Conservation (phyloP, 345 rosid genomes). For the Eucalyptus regnans region DNA sequence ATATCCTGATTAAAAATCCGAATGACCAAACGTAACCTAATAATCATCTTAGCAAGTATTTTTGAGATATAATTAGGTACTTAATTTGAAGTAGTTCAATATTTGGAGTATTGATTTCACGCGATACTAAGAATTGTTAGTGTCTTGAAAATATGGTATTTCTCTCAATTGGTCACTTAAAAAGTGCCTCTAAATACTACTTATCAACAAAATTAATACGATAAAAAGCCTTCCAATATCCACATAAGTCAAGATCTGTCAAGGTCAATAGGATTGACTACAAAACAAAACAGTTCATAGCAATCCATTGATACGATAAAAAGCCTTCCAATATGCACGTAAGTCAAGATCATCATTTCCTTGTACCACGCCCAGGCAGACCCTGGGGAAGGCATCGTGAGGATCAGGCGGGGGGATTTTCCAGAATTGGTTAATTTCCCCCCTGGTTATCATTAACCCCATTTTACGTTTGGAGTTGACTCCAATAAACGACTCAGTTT, state of each 20-base stretch:
- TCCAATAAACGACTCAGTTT: too few relatives aligned
- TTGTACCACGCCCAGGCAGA: too few relatives aligned
- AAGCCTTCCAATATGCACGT: too few relatives aligned
- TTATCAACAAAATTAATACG: not conserved
- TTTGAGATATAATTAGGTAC: too few relatives aligned
- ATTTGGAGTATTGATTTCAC: not conserved
- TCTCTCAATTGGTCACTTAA: not conserved
- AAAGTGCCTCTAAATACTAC: not conserved
- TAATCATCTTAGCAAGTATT: not conserved
- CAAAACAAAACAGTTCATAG: not conserved
- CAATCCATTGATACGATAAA: not conserved
- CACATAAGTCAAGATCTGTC: not conserved
- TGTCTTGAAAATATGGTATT: not conserved
- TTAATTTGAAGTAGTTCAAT: not conserved
- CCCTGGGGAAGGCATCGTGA: too few relatives aligned
- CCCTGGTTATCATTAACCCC: too few relatives aligned
- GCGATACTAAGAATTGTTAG: not conserved
- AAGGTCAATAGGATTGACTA: not conserved
- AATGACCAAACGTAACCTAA: fast-evolving
- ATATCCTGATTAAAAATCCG: too few relatives aligned
- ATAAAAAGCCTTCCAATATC: not conserved
- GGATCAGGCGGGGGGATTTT: too few relatives aligned
- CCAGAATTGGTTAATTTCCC: too few relatives aligned
- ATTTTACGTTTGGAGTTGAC: too few relatives aligned
- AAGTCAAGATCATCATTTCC: too few relatives aligned